Evolutionary conservation across 2,329 filamentous ascomycete genomes (phyloP), one percentile per base, ranked within the genome.

Genomic region (Zarea fungicola): DNA sequence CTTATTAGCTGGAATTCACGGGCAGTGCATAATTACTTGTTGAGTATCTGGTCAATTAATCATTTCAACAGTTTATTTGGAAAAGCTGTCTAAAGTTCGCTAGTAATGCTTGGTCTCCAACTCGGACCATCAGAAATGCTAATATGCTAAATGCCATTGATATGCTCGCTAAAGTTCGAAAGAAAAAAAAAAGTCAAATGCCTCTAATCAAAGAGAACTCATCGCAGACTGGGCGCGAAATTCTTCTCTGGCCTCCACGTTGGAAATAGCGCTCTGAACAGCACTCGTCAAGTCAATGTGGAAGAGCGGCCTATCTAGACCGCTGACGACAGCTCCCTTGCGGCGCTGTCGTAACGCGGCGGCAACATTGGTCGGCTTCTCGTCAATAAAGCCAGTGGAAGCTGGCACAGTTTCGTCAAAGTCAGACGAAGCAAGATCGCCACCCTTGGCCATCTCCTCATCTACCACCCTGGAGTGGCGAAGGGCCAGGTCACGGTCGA

Each of bases 251-350:
- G 74, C 76, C 66, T 89, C 80, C 1, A 88, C 78, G 57, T 95
- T 95, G 25, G 84, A 81, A 58, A 96, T 81, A 3, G 90, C 92
- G 58, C 85, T 89, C 66, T 96, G 88, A 57, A 97, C 68, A 6
- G 93, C 93, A 60, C 84, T 90, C 4, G 89, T 93, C 44, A 97
- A 70, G 65, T 97, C 93, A 46, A 96, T 81, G 63, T 99, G 93
- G 78, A 99, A 97, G 57, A 96, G 78, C 5, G 93, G 92, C 57
- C 88, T 74, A 66, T 95, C 93, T 54, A 95, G 71, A n/a, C 92
- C 88, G 56, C 91, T 85, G 14, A 97, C 83, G 5, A 88, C 77
- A 2, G 86, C 84, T 23, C 63, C 76, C 56, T 73, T 76, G 60
- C 75, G 75, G 48, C 66, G 70, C 28, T 61, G 53, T 46, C 60